Conservation (phyloP, 164 flowering plant genomes). For the Tetrastigma voinierianum region DNA sequence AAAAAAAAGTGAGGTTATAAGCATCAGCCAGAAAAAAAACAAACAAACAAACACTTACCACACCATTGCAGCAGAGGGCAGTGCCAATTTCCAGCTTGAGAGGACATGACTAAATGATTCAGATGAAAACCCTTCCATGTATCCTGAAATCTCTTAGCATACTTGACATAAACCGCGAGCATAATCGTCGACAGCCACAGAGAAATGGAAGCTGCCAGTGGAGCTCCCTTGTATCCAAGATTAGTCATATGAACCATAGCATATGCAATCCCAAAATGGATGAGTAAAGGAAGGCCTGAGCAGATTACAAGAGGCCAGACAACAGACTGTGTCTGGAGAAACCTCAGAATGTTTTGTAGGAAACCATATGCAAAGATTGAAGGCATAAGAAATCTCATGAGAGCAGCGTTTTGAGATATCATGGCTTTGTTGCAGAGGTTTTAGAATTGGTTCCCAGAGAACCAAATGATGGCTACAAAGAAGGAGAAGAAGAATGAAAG, state of each 20-base stretch:
- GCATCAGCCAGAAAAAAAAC: neutral
- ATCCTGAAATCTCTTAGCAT: slow-evolving; percentile 38
- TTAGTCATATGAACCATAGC: slow-evolving; percentile 42
- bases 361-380: slow-evolving; percentile 73
- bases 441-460: slow-evolving; percentile 52
- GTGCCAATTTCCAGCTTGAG: slow-evolving; percentile 58
- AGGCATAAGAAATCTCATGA: slow-evolving; percentile 58
- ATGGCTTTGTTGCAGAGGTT: slow-evolving; percentile 63
- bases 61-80: slow-evolving; percentile 94
- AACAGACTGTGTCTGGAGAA: slow-evolving; percentile 79
- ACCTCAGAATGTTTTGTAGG: slow-evolving; percentile 67
- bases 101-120: slow-evolving; percentile 48
- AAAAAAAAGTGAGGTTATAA: too few relatives aligned
- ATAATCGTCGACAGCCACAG: slow-evolving; percentile 64
- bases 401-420: slow-evolving; percentile 52
- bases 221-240: slow-evolving; percentile 68
- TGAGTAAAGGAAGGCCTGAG: slow-evolving; percentile 49
- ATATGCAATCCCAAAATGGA: slow-evolving; percentile 62
- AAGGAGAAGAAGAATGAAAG: slow-evolving; percentile 51
- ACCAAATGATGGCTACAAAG: slow-evolving; percentile 62
- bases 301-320: slow-evolving; percentile 57
- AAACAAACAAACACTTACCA: slow-evolving; percentile 51
- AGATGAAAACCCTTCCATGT: slow-evolving; percentile 77
- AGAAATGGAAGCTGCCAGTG: slow-evolving; percentile 69
- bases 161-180: slow-evolving; percentile 52